Evolutionary conservation across 208 protist genomes (phyloP).

Genomic region (Wallacemonas rigidus): DNA sequence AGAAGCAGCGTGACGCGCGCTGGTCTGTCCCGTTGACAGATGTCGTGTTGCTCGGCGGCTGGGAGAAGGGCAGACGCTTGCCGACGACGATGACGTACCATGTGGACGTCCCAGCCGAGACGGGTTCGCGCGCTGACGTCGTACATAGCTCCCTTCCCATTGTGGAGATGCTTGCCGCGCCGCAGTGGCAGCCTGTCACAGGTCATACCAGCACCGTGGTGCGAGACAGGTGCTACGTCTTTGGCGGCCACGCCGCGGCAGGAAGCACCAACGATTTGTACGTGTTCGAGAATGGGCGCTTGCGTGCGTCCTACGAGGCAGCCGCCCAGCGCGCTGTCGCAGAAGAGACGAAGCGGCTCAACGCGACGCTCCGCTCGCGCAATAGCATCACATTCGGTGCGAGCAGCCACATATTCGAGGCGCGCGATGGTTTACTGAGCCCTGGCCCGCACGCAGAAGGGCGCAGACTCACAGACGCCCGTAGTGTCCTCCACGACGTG

Average conservation of each 20-base stretch:
- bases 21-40: constrained; percentile 20
- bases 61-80: constrained; percentile 41
- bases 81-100: constrained; percentile 30
- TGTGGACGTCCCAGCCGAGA: background rate
- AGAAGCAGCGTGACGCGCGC: constrained; percentile 9
- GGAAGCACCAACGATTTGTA: constrained; percentile 36
- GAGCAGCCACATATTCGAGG: constrained; percentile 2
- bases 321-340: constrained; percentile 1
- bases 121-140: background rate
- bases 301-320: constrained; percentile 13
- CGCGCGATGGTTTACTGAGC: constrained; percentile 14
- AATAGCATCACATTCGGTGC: constrained; percentile 14
- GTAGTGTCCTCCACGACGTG: background rate
- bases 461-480: background rate
- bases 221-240: constrained; percentile 44
- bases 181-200: constrained; percentile 26
- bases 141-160: constrained; percentile 2
- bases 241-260: constrained; percentile 53
- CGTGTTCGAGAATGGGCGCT: constrained; percentile 27
- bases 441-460: background rate
- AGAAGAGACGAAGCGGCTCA: constrained; percentile 13
- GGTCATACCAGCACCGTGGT: constrained; percentile 47
- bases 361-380: constrained; percentile 13
- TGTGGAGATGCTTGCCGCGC: background rate
- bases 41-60: constrained; percentile 63